Evolutionary conservation across 78 protist species (phyloP).

Genomic region (Chrysochromulina parva): DNA sequence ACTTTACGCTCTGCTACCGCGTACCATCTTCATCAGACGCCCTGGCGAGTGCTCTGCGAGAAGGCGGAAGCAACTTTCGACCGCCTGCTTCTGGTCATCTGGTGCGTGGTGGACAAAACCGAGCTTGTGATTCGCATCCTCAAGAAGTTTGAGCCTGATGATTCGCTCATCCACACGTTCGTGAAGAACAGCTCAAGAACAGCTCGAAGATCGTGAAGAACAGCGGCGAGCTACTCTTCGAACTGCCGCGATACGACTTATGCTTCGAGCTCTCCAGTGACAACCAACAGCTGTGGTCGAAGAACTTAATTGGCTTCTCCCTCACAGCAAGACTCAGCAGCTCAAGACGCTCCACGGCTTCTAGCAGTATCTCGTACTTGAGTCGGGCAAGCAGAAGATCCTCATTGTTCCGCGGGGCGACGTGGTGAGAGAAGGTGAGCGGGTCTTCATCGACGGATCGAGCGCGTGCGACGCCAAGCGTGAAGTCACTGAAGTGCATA

Average conservation of each 20-base stretch:
- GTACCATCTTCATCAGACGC: too few species aligned
- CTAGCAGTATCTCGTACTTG: neutral
- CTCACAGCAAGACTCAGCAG: neutral
- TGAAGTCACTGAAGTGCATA: too few species aligned
- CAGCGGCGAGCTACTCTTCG: neutral
- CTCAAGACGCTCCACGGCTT: neutral
- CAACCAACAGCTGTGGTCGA: neutral
- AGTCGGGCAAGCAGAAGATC: neutral
- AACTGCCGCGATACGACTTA: neutral
- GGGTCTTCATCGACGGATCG: neutral
- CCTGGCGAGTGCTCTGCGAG: too few species aligned
- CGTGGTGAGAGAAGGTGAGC: neutral
- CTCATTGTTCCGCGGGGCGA: neutral
- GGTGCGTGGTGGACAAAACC: too few species aligned
- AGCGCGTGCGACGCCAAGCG: neutral
- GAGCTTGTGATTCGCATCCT: too few species aligned
- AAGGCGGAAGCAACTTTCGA: too few species aligned
- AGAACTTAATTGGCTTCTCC: neutral
- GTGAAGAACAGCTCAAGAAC: too few species aligned
- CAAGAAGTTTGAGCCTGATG: too few species aligned
- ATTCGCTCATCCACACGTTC: too few species aligned
- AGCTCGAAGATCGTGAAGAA: too few species aligned
- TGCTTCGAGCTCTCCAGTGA: neutral
- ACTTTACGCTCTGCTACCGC: too few species aligned
- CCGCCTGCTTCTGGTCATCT: too few species aligned